Evolutionary conservation across 257 asterid genomes (phyloP), one percentile per base, ranked within the genome.

Genomic region (Nyctanthes arbortristis): DNA sequence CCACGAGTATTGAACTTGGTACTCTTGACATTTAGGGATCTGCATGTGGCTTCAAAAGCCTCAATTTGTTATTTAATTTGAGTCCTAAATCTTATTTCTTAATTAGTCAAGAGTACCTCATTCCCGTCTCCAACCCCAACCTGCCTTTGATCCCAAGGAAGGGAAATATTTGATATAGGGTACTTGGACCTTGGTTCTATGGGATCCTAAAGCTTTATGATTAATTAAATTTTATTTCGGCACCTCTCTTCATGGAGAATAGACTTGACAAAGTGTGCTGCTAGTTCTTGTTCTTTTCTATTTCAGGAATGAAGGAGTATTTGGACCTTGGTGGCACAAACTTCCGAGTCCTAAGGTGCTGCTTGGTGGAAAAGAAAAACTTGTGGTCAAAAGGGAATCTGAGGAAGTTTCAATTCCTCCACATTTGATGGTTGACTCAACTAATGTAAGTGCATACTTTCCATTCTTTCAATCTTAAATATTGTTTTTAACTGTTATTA

Each of bases 241-340:
- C n/a, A 18, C 4, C 66, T 61, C 33, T 45, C 37, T 20, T 62
- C 32, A 20, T 39, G 64, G 34, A 49, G 66, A 45, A 67, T 47
- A 35, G 32, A 69, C 43, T 52, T 34, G 45, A 4, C 13, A 39
- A 27, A 56, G n/a, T n/a, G 64, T 39, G 72, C 35, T 58, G 64
- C 59, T n/a, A 72, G 72, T n/a, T 63, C 62, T 75, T 36, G 45
- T 49, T 73, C 58, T 25, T 66, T 63, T 65, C 28, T 56, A 11
- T 35, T 49, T 71, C 78, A 93, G 98, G 80, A 78, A 83, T 30
- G 97, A 93, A 76, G 98, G 98, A 45, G 35, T 88, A 66, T 93
- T 76, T 93, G 84, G 97, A 93, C 80, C 90, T 93, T 34, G 98
- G 98, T 2, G 98, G 98, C 60, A 93, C 97, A 73, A 93, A 93